These are phyloP conservation scores for Lolium multiflorum DNA, from an alignment of 176 grass and related monocot genomes.

Conservation along the genomic window DNA sequence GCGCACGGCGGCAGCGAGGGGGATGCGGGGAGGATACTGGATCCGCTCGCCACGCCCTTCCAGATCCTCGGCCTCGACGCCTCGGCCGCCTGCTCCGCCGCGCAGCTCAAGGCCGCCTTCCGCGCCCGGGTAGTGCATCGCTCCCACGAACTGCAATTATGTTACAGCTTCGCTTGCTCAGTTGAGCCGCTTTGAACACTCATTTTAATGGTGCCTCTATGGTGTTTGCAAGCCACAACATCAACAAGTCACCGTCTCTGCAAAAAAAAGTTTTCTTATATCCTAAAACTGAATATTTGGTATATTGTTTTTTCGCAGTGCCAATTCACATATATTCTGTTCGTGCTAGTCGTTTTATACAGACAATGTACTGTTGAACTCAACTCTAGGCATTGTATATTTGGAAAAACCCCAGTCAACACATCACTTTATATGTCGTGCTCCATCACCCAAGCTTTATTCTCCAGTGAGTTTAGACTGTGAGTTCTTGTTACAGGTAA, in stretches of 20 bases:
- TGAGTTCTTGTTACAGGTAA: constrained; percentile 47
- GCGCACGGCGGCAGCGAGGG: constrained; percentile 16
- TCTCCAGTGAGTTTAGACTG: background rate
- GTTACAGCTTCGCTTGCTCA: background rate
- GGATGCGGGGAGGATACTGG: constrained; percentile 50
- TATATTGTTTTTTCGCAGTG: background rate
- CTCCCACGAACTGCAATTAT: background rate
- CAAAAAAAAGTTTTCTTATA: background rate
- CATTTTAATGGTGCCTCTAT: background rate
- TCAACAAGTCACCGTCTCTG: background rate
- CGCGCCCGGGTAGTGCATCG: constrained; percentile 49
- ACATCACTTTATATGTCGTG: background rate
- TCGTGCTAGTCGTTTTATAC: background rate
- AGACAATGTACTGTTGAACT: background rate
- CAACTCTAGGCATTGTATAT: background rate
- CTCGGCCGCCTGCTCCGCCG: constrained; percentile 42
- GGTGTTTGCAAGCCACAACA: background rate
- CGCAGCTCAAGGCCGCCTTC: constrained; percentile 67
- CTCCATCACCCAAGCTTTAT: background rate
- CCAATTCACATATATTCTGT: background rate
- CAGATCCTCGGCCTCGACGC: constrained; percentile 61
- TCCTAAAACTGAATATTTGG: background rate
- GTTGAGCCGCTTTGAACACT: background rate
- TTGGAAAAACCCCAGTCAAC: background rate
- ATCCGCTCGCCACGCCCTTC: constrained; percentile 59